A percentile compares a stretch with the other conserved stretches of the same genome.
Conservation (phyloP, 2,329 filamentous ascomycete genomes). For the Keithomyces neogunnii region DNA sequence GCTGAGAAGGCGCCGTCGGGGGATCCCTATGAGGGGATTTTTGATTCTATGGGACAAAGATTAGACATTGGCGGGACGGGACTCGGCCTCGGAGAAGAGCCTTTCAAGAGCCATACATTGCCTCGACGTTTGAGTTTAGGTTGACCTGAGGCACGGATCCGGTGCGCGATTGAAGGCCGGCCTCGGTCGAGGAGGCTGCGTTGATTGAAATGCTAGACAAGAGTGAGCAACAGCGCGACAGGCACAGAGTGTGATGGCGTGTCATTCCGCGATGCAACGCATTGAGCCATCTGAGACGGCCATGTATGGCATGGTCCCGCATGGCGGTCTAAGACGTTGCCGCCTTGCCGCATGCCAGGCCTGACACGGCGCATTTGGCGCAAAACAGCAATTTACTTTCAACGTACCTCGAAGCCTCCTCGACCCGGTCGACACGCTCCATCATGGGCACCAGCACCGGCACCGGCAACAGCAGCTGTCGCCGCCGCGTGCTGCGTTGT, state of each 20-base stretch:
- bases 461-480: constrained; percentile 2
- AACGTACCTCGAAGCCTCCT: constrained; percentile 6
- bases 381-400: background rate
- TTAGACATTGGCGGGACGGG: background rate
- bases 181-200: constrained; percentile 25
- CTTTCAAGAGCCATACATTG: constrained; percentile 26
- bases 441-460: constrained; percentile 2
- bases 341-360: background rate
- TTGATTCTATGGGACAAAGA: constrained; percentile 27
- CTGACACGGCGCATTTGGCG: background rate
- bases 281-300: background rate
- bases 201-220: constrained; percentile 16
- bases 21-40: constrained; percentile 43
- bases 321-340: background rate
- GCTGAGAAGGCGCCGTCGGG: constrained; percentile 39
- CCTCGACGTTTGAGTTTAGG: constrained; percentile 37
- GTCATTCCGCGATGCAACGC: background rate
- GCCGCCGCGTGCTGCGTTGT: background rate
- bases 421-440: constrained; percentile 6
- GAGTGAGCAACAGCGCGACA: constrained; percentile 1
- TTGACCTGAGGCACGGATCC: constrained; percentile 27
- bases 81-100: background rate
- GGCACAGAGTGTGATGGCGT: background rate
- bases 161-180: constrained; percentile 21
- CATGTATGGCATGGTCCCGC: background rate